A percentile compares a stretch with the other conserved stretches of the same genome.
Evolutionary conservation across 2,329 filamentous ascomycete genomes (phyloP).

Genomic region (Aspergillus persii): DNA sequence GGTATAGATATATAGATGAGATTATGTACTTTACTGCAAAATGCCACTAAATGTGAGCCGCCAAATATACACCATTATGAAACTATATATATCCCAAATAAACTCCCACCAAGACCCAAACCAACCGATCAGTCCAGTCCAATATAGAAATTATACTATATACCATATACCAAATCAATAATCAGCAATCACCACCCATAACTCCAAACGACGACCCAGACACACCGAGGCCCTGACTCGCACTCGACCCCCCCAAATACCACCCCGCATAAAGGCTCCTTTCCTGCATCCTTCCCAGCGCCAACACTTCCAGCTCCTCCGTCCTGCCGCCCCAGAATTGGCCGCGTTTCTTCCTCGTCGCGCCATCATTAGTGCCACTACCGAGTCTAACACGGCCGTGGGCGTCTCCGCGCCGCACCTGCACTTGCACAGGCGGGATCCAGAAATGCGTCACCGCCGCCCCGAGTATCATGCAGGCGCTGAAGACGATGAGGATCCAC

Average conservation of each 20-base stretch:
- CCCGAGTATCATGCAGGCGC: conserved; percentile 42
- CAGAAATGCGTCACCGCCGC: conserved; percentile 41
- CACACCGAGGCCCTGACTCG: neutral
- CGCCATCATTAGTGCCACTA: conserved; percentile 1
- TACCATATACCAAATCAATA: neutral
- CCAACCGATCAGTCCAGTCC: no score
- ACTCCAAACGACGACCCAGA: neutral
- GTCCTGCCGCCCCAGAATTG: conserved; percentile 35
- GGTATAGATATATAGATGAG: neutral
- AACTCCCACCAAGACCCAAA: no score
- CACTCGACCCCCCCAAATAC: conserved; percentile 1
- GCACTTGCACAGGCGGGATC: conserved; percentile 36
- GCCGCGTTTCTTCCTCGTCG: conserved; percentile 22
- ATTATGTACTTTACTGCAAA: no score
- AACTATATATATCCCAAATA: no score
- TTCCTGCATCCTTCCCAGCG: conserved; percentile 36
- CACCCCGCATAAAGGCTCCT: conserved; percentile 34
- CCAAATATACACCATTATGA: no score
- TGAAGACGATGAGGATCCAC: conserved; percentile 42
- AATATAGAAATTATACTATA: neutral
- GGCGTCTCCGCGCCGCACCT: neutral
- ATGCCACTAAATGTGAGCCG: no score
- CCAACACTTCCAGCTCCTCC: conserved; percentile 40
- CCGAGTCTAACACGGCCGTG: no score
- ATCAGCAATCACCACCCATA: neutral